Evolutionary conservation across 257 asterid genomes (phyloP).

Genomic region (Capsicum pubescens): DNA sequence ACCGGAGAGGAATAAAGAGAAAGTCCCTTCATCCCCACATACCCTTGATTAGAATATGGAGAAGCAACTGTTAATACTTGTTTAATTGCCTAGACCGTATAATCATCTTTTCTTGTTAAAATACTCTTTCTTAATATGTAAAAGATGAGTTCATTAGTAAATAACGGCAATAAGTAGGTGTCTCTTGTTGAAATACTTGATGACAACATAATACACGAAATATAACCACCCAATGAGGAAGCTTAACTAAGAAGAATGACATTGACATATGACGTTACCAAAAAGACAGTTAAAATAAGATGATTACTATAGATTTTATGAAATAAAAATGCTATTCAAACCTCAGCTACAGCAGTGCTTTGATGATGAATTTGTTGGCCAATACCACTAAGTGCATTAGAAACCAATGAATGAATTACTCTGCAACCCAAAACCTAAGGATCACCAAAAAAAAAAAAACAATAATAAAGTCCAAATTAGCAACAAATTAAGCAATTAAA

Average conservation of each 20-base stretch:
- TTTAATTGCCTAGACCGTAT: neutral
- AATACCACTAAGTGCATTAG: conserved; percentile 60
- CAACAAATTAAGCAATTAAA: conserved; percentile 3
- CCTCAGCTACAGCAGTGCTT: conserved; percentile 61
- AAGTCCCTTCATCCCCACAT: neutral
- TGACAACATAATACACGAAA: neutral
- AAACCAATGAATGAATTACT: conserved; percentile 79
- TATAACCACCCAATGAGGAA: neutral
- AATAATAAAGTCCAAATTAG: conserved; percentile 36
- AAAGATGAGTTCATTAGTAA: neutral
- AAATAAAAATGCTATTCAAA: conserved; percentile 40
- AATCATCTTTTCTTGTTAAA: neutral
- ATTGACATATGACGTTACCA: neutral
- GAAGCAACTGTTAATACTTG: neutral
- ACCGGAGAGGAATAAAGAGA: conserved; percentile 8
- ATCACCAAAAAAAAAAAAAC: conserved; percentile 56
- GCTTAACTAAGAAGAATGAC: neutral
- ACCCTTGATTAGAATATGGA: neutral
- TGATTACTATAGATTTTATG: neutral
- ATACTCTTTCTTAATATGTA: neutral
- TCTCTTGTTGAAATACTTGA: neutral
- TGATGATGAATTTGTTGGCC: conserved; percentile 62
- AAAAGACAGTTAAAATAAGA: neutral
- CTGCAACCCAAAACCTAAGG: conserved; percentile 87
- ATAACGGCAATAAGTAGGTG: neutral